Base-by-base conservation (phyloP, 768 basidiomycete genomes). In the Epithele typhae region DNA sequence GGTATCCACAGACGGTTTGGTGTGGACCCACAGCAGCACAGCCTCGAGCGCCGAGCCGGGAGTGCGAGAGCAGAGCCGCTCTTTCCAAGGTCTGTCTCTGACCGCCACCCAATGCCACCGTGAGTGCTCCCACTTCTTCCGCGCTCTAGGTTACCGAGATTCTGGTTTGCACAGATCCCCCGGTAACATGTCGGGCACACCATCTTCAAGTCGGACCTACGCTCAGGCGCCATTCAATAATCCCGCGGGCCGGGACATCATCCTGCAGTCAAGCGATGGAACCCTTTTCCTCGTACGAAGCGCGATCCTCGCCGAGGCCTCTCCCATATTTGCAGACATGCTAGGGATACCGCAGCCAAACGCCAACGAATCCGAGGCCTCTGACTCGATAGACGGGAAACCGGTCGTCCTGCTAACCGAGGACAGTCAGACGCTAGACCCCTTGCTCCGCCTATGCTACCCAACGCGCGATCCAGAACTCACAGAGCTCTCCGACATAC, bases 311-410 rank as follows among this genome's bases (percentile, higher is more conserved):
- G 69, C 74, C 14, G 59, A 79, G n/a, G 74, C 79, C 0, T 84
- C 83, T 9, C 68, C 77, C 7, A 75, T 82, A 59, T 82, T 83
- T 56, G 65, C 66, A 40, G 68, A 74, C 51, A 74, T 79, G 65
- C 76, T 83, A 51, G 68, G 71, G 9, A 59, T 80, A 27, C 77
- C 79, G 22, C 64, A 66, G 35, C 70, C 77, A 3, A 37, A 4
- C 24, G 19, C 9, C 19, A 37, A 32, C n/a, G 10, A 19, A n/a
- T 18, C 32, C 38, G 25, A 19, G 36, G 6, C 23, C 25, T 22
- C 15, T 22, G 9, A 25, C 25, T 18, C 25, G 40, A 36, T 4
- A 36, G 44, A 45, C 25, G 33, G 22, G 17, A 37, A 22, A 37
- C 44, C 36, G 15, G 21, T 37, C 24, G n/a, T 51, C 19, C 17